Percentiles rank a stretch among this genome's conserved stretches.
phyloP scores from a whole-genome alignment of 2,329 filamentous ascomycete genomes.

The Aureobasidium zeae region DNA sequence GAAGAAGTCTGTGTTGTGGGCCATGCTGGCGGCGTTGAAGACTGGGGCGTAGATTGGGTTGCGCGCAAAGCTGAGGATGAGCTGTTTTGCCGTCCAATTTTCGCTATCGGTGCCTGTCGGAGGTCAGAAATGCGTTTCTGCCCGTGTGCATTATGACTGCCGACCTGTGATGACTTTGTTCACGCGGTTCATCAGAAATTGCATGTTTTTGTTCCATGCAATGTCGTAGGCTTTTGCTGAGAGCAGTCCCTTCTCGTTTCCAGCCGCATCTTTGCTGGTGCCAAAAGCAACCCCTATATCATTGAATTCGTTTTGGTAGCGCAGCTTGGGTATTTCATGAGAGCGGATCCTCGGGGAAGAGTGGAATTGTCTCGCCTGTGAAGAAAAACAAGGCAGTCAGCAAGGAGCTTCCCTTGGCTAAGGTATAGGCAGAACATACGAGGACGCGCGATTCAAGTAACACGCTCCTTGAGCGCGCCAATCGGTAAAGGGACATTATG shows the following conservation, averaged over 20 bases:
- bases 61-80: slow-evolving; percentile 68
- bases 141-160: too few species aligned
- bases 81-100: slow-evolving; percentile 52
- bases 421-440: not conserved
- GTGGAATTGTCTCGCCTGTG: slow-evolving; percentile 13
- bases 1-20: slow-evolving; percentile 84
- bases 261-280: too few species aligned
- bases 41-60: slow-evolving; percentile 65
- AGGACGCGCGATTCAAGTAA: not conserved
- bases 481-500: slow-evolving; percentile 14
- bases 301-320: slow-evolving; percentile 13
- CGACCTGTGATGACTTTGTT: slow-evolving; percentile 67
- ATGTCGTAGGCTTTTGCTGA: slow-evolving; percentile 59
- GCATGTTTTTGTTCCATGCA: slow-evolving; percentile 78
- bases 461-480: slow-evolving; percentile 9
- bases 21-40: slow-evolving; percentile 97
- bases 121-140: too few species aligned
- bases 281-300: slow-evolving; percentile 5
- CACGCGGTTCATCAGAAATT: slow-evolving; percentile 62
- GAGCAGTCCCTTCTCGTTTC: too few species aligned
- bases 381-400: slow-evolving; percentile 2
- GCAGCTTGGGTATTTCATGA: slow-evolving; percentile 15
- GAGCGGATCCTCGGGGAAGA: slow-evolving; percentile 3
- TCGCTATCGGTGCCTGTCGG: slow-evolving; percentile 60
- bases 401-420: not conserved